Conservation (phyloP, 257 asterid species). For the Plantago ovata region DNA sequence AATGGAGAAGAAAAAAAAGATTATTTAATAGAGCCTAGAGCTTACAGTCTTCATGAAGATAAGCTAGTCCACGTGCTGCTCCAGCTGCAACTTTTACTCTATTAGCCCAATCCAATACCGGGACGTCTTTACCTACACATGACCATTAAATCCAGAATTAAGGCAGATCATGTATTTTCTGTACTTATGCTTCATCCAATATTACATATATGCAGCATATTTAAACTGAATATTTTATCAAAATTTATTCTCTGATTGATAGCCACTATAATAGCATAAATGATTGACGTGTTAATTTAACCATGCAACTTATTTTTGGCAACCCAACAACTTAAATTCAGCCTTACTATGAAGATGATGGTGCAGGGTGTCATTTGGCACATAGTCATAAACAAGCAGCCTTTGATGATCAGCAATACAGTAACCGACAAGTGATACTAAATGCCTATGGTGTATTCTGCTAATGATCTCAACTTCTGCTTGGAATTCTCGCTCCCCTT, state of each 20-base stretch:
- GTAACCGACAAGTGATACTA: conserved; percentile 91
- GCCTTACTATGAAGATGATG: conserved; percentile 75
- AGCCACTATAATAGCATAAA: conserved; percentile 10
- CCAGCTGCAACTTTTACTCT: conserved; percentile 89
- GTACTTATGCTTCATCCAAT: no score
- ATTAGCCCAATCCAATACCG: conserved; percentile 30
- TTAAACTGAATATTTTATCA: not conserved
- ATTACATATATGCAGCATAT: not conserved
- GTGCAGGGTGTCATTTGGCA: conserved; percentile 79
- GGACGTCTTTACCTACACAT: conserved; percentile 11
- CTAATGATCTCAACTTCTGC: conserved; percentile 94
- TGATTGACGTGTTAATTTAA: conserved; percentile 10
- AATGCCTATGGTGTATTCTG: conserved; percentile 83
- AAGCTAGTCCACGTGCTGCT: conserved; percentile 89
- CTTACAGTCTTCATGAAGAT: conserved; percentile 93
- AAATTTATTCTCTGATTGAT: not conserved
- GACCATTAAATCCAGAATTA: not conserved
- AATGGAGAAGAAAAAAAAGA: conserved; percentile 5
- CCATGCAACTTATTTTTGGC: conserved; percentile 5
- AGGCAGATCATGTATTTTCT: not conserved
- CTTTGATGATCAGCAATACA: conserved; percentile 73
- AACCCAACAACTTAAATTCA: conserved; percentile 17
- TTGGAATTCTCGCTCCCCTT: conserved; percentile 90
- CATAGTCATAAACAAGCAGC: conserved; percentile 78
- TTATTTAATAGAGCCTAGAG: conserved; percentile 10